Evolutionary conservation across 352 stramenopile genomes (phyloP).

Genomic region (Globisporangium ultimum): DNA sequence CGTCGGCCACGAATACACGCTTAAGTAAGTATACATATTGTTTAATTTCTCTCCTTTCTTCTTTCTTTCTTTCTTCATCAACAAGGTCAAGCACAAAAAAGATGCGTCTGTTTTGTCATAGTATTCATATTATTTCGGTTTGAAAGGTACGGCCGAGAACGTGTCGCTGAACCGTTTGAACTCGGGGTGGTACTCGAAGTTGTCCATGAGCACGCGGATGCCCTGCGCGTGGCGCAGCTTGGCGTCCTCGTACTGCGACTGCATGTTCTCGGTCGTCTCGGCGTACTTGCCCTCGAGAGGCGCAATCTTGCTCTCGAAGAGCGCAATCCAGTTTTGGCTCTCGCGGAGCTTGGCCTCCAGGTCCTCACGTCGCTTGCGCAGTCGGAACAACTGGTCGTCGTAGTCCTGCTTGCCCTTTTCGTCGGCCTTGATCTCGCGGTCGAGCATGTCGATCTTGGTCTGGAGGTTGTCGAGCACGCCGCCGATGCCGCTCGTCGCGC

Average conservation of each 20-base stretch:
- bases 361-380: slow-evolving; percentile 50
- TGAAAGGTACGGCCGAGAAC: slow-evolving; percentile 83
- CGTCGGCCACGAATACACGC: too few relatives aligned
- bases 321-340: slow-evolving; percentile 53
- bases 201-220: slow-evolving; percentile 80
- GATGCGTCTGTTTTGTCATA: too few relatives aligned
- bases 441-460: slow-evolving; percentile 56
- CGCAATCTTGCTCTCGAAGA: slow-evolving; percentile 72
- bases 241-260: slow-evolving; percentile 81
- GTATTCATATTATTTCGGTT: slow-evolving; percentile 37
- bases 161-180: slow-evolving; percentile 88
- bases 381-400: slow-evolving; percentile 68
- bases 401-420: slow-evolving; percentile 80
- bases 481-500: slow-evolving; percentile 63
- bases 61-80: background rate
- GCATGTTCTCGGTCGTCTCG: slow-evolving; percentile 74
- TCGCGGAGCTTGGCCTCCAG: slow-evolving; percentile 50
- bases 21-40: too few relatives aligned
- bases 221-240: slow-evolving; percentile 82
- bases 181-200: slow-evolving; percentile 89
- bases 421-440: slow-evolving; percentile 66
- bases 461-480: slow-evolving; percentile 59
- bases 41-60: too few relatives aligned
- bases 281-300: slow-evolving; percentile 67
- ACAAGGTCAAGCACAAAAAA: background rate